phyloP scores from a whole-genome alignment of 164 flowering plant species.

The Vitis rupestris region DNA sequence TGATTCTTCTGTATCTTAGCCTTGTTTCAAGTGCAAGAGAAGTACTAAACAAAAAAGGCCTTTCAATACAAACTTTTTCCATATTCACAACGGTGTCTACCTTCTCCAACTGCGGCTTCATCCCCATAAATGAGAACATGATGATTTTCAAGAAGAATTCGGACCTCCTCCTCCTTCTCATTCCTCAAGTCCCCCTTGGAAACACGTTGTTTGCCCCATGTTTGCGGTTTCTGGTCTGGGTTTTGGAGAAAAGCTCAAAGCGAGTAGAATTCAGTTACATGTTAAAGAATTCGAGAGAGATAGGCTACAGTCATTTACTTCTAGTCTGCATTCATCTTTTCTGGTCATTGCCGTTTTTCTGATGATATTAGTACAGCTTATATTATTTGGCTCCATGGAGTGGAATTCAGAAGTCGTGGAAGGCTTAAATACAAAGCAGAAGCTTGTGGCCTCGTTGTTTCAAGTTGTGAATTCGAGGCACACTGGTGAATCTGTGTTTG shows the following conservation, averaged over 20 bases:
- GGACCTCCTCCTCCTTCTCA: conserved; percentile 54
- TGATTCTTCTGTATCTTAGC: conserved; percentile 30
- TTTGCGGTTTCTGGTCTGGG: conserved; percentile 42
- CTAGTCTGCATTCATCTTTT: conserved; percentile 22
- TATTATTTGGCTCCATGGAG: conserved; percentile 52
- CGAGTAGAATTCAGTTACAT: conserved; percentile 35
- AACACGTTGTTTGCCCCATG: conserved; percentile 60
- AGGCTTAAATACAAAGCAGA: conserved; percentile 52
- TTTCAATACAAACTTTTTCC: conserved; percentile 37
- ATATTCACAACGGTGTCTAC: conserved; percentile 34
- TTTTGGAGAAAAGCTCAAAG: conserved; percentile 23
- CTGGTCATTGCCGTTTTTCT: conserved; percentile 38
- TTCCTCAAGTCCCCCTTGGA: conserved; percentile 64
- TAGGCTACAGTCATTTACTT: conserved; percentile 47
- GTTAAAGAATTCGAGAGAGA: conserved; percentile 28
- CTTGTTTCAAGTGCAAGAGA: conserved; percentile 38
- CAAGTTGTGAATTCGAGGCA: conserved; percentile 59
- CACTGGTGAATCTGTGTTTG: conserved; percentile 56
- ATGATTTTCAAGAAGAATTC: conserved; percentile 53
- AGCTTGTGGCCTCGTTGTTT: conserved; percentile 51
- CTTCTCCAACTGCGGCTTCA: conserved; percentile 28
- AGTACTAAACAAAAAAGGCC: conserved; percentile 43
- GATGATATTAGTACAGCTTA: conserved; percentile 43
- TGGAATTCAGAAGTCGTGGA: conserved; percentile 53
- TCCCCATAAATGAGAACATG: conserved; percentile 90